Evolutionary conservation across 306 rosid species (phyloP), one percentile per base, ranked within the genome.

Genomic region (Styphnolobium japonicum): DNA sequence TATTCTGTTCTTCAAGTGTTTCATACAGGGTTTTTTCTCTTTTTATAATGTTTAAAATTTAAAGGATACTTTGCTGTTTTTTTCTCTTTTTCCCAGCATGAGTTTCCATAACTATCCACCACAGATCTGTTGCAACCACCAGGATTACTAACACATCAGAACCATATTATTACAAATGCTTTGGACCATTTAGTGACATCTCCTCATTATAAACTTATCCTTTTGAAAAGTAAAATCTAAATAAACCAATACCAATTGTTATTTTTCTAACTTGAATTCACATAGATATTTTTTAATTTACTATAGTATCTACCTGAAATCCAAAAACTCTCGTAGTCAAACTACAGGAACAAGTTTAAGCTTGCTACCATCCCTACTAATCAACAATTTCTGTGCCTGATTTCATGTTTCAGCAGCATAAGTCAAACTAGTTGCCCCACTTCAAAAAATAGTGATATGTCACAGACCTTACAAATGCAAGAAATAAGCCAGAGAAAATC

Each of bases 401-500:
- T 43, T 37, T 76, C 10, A 57, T 31, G 55, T 14, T 66, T 39
- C 51, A 36, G 52, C 14, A 58, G 73, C 61, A 57, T 19, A 10
- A 64, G 76, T 18, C 73, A 53, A 56, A 64, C 22, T 51, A 45
- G 76, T 53, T 64, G 33, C 10, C 36, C 39, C 66, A 78, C 31
- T 70, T 63, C 67, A 22, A 37, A 43, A 81, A 58, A 79, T 67
- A 31, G 72, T 73, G 72, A 57, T 61, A 39, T 23, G 29, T 51
- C 67, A 23, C 57, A 45, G 52, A 74, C 42, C 52, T 74, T 27
- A 79, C 51, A 68, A 62, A 46, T 39, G 9, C 46, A 80, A 68
- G 40, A 65, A 78, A 78, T 7, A 57, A 64, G 64, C 58, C 43
- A 2, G 19, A 67, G 40, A 36, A 57, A 15, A 58, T 52, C 31